Base-by-base conservation (phyloP, 371 early-diverging fungal species). In the Syncephalastrum contaminatum region DNA sequence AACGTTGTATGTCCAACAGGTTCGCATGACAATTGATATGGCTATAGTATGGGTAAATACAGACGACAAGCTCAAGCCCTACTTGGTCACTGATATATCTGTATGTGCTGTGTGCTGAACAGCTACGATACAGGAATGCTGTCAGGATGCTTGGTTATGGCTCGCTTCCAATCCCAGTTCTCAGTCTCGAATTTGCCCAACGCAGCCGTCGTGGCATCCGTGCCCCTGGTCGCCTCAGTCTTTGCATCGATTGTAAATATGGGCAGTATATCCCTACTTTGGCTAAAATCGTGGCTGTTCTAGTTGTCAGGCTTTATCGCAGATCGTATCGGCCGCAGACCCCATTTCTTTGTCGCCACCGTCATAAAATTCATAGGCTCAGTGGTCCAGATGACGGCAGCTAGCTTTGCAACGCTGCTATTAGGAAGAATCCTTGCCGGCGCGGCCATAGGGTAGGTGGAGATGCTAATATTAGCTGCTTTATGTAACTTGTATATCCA, bases 341-440 rank as follows among this genome's bases (percentile, higher is more conserved):
- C 51, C 3, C 61, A 72, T n/a, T 58, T 76, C 25, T 66, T 55
- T 48, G 47, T 87, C 1, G 89, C 88, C 10, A 72, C 85, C 4
- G 25, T 70, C 5, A 73, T 89, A 19, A 91, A 93, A 65, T 65
- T 76, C 20, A 47, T 87, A 39, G 94, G 94, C 39, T 86, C 82
- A 4, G 72, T 84, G 22, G 54, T 92, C 25, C 88, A 93, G 64
- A 67, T 83, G 30, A 78, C 73, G 4, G 68, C 87, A 21, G 55
- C 58, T 25, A 64, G 61, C 54, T 64, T 74, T 39, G 75, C 66
- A n/a, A 66, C 84, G 58, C 76, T 92, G 36, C 67, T 87, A 20
- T 66, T 72, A 13, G 94, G 92, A 16, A 83, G 97, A 14, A 77
- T 90, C 48, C 70, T 88, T 1, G 77, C 84, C 15, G 89, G 88